Evolutionary conservation across 805 yeast genomes (phyloP).

Genomic region (Wickerhamomyces hampshirensis): DNA sequence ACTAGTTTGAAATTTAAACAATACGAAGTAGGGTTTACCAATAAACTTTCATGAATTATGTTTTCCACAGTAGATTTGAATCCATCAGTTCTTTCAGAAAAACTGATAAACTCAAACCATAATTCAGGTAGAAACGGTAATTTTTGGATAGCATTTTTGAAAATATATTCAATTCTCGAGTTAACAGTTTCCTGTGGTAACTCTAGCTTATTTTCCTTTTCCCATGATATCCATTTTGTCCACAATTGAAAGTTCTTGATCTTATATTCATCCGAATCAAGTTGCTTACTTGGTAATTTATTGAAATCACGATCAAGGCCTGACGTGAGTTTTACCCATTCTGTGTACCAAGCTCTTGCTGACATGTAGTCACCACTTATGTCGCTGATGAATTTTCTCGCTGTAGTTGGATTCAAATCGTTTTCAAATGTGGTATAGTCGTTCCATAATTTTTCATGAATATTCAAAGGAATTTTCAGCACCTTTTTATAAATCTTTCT

Average conservation of each 20-base stretch:
- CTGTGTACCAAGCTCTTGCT: slow-evolving; percentile 73
- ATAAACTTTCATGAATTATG: slow-evolving; percentile 48
- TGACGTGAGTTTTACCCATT: slow-evolving; percentile 55
- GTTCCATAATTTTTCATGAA: slow-evolving; percentile 76
- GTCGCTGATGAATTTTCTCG: slow-evolving; percentile 81
- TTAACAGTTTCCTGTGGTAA: slow-evolving; percentile 45
- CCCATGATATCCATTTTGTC: slow-evolving; percentile 79
- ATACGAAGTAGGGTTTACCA: slow-evolving; percentile 66
- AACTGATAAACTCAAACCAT: slow-evolving; percentile 63
- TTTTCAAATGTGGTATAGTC: slow-evolving; percentile 82
- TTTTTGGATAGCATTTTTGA: slow-evolving; percentile 58
- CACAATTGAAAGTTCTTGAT: slow-evolving; percentile 54
- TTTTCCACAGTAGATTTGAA: too few species aligned
- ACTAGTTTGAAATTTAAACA: slow-evolving; percentile 62
- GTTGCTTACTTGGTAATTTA: slow-evolving; percentile 25
- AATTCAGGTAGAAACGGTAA: slow-evolving; percentile 64
- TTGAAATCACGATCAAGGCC: slow-evolving; percentile 38
- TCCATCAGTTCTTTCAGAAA: too few species aligned
- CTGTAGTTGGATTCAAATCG: slow-evolving; percentile 64
- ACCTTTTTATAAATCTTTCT: slow-evolving; percentile 69
- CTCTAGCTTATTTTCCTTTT: slow-evolving; percentile 63
- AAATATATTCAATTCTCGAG: slow-evolving; percentile 65
- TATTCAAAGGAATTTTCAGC: slow-evolving; percentile 68
- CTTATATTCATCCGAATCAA: slow-evolving; percentile 30
- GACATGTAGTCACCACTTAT: slow-evolving; percentile 81